These are phyloP conservation scores for Dissophora globulifera DNA, from an alignment of 192 early-diverging fungal species.

Conservation along the genomic window DNA sequence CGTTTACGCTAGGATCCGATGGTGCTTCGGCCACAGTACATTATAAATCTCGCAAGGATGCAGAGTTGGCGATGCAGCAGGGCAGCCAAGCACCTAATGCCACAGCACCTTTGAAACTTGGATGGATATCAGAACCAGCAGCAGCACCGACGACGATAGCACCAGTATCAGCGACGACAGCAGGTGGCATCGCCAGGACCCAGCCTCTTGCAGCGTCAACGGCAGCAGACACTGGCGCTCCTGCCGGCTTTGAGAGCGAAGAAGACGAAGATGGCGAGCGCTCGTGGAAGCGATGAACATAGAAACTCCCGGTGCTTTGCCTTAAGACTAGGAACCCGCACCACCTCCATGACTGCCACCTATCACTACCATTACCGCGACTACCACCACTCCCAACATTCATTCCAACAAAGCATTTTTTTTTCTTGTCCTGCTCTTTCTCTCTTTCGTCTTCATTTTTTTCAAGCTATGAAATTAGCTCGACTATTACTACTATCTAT, in stretches of 20 bases:
- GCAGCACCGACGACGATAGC: conserved; percentile 1
- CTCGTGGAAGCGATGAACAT: conserved; percentile 55
- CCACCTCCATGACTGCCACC: too few relatives aligned
- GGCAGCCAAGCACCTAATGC: conserved; percentile 25
- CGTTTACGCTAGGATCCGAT: conserved; percentile 56
- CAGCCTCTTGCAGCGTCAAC: neutral
- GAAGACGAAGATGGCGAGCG: conserved; percentile 56
- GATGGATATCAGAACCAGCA: conserved; percentile 30
- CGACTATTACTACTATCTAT: too few relatives aligned
- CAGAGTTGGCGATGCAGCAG: conserved; percentile 61
- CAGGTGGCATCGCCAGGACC: too few relatives aligned
- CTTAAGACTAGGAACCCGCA: too few relatives aligned
- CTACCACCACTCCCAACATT: too few relatives aligned
- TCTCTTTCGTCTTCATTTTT: too few relatives aligned
- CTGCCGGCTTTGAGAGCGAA: conserved; percentile 20
- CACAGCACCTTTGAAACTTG: conserved; percentile 27
- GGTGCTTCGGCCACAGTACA: conserved; percentile 59
- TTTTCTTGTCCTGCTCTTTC: too few relatives aligned
- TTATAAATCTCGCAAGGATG: conserved; percentile 65
- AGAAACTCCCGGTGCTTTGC: too few relatives aligned
- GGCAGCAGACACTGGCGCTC: neutral
- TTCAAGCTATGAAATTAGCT: too few relatives aligned
- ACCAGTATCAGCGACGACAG: conserved; percentile 1
- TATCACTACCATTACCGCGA: too few relatives aligned
- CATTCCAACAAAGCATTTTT: too few relatives aligned